Percentiles rank a stretch among this genome's conserved stretches.
phyloP scores from a whole-genome alignment of 768 basidiomycete species.

The Xerocomus potaroensis region DNA sequence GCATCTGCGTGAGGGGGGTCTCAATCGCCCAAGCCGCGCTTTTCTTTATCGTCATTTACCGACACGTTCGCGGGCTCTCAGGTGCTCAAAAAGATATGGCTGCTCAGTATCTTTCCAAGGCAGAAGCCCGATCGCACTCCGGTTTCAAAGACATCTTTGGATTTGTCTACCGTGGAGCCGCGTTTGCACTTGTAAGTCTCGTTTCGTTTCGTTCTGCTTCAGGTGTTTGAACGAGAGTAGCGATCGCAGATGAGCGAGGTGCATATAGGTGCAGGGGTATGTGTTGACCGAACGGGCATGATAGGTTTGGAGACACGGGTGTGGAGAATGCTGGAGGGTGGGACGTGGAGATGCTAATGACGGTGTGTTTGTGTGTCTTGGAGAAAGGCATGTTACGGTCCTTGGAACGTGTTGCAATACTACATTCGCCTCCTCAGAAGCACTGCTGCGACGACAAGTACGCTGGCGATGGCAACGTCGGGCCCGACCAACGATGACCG shows the following conservation, averaged over 20 bases:
- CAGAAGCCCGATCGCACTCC: constrained; percentile 32
- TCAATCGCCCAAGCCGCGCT: constrained; percentile 45
- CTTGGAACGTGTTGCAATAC: too few relatives aligned
- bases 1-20: constrained; percentile 6
- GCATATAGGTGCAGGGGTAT: constrained; percentile 27
- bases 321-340: too few relatives aligned
- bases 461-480: too few relatives aligned
- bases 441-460: too few relatives aligned
- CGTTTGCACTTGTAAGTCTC: constrained; percentile 38
- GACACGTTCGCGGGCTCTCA: constrained; percentile 10
- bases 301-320: too few relatives aligned
- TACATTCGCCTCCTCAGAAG: too few relatives aligned
- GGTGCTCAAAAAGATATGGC: constrained; percentile 41
- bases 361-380: too few relatives aligned
- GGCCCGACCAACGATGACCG: too few relatives aligned
- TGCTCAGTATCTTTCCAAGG: constrained; percentile 29
- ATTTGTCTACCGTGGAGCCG: constrained; percentile 37
- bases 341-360: too few relatives aligned
- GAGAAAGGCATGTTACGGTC: too few relatives aligned
- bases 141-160: constrained; percentile 41
- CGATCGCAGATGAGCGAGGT: constrained; percentile 29
- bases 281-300: too few relatives aligned
- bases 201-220: background rate
- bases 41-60: background rate
- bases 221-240: constrained; percentile 8